Evolutionary conservation across 2,329 filamentous ascomycete species (phyloP).

Genomic region (Tolypocladium album): DNA sequence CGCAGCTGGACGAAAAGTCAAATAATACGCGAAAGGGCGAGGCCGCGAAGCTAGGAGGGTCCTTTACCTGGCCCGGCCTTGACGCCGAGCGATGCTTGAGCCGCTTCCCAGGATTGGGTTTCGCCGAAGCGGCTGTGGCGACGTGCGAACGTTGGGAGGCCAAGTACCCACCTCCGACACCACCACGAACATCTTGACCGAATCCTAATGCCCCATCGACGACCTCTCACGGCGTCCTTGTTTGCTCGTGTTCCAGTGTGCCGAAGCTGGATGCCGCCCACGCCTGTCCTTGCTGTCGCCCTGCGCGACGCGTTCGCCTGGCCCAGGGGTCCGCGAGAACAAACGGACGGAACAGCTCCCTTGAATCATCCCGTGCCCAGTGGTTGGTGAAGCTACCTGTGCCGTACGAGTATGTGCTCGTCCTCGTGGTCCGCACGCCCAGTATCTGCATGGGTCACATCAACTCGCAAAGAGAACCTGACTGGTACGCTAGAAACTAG

Average conservation of each 20-base stretch:
- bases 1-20: not conserved
- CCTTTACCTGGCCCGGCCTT: not conserved
- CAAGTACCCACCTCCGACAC: not conserved
- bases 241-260: not conserved
- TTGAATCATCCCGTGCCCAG: not conserved
- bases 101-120: not conserved
- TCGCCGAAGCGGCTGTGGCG: not conserved
- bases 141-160: not conserved
- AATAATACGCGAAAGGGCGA: not conserved
- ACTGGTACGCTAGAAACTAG: not conserved
- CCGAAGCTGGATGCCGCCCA: not conserved
- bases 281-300: not conserved
- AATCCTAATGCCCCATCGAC: not conserved
- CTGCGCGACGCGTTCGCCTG: not conserved
- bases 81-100: not conserved
- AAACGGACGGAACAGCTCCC: not conserved
- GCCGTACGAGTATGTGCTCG: not conserved
- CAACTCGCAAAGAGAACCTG: not conserved
- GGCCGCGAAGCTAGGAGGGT: not conserved
- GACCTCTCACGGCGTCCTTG: not conserved
- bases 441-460: not conserved
- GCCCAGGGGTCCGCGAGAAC: not conserved
- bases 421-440: not conserved
- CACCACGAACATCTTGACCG: not conserved
- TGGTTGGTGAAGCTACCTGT: too few relatives aligned